phyloP scores from a whole-genome alignment of 768 basidiomycete genomes.

The Boletus barrowsii region DNA sequence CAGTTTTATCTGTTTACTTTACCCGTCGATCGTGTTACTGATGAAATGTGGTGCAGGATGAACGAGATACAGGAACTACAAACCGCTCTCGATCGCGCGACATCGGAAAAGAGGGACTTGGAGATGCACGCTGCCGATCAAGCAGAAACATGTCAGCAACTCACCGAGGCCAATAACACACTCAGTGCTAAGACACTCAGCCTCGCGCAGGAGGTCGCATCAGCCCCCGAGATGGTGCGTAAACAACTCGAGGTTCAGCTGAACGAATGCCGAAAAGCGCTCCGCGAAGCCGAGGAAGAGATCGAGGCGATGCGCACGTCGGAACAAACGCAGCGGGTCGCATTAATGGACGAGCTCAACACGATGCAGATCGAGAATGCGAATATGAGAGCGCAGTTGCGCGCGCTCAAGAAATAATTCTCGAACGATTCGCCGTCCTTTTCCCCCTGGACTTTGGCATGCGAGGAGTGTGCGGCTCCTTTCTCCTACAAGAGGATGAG shows the following conservation, averaged over 20 bases:
- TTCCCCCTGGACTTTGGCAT: neutral
- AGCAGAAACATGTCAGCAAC: constrained; percentile 67
- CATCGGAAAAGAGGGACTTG: constrained; percentile 63
- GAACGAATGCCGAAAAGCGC: constrained; percentile 53
- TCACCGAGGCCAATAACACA: constrained; percentile 75
- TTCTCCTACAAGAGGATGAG: neutral
- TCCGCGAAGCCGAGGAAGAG: constrained; percentile 66
- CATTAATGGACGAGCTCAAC: constrained; percentile 86
- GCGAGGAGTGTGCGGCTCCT: neutral
- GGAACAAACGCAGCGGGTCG: constrained; percentile 79
- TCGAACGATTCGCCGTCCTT: neutral
- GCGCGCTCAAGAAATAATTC: constrained; percentile 44
- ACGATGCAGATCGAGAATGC: constrained; percentile 77
- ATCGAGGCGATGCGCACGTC: constrained; percentile 61
- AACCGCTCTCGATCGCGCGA: constrained; percentile 55
- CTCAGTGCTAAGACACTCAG: constrained; percentile 70
- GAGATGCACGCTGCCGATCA: constrained; percentile 69
- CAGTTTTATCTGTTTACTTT: neutral
- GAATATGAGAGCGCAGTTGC: constrained; percentile 65
- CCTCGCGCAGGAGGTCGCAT: constrained; percentile 36
- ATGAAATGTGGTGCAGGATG: constrained; percentile 41
- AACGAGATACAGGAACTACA: constrained; percentile 65
- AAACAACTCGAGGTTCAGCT: constrained; percentile 67
- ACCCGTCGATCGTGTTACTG: neutral
- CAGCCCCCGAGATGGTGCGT: constrained; percentile 44